Evolutionary conservation across 306 rosid genomes (phyloP).

Genomic region (Cicer yamashitae): DNA sequence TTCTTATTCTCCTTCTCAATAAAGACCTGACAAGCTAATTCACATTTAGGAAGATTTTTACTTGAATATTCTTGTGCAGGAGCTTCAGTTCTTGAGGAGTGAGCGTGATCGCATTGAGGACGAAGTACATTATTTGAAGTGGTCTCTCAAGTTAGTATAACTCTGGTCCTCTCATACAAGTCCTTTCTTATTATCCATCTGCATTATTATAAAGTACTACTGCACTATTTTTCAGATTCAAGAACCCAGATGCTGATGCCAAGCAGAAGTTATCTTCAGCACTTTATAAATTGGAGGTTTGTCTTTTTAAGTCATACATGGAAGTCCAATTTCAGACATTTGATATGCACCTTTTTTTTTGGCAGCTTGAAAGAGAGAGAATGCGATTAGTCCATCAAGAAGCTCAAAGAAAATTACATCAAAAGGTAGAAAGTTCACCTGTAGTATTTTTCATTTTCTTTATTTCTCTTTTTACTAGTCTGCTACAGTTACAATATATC

Average conservation of each 20-base stretch:
- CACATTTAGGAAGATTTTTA: conserved; percentile 22
- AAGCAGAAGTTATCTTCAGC: conserved; percentile 57
- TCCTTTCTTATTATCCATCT: conserved; percentile 21
- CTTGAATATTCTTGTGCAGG: conserved; percentile 56
- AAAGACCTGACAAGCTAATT: conserved; percentile 16
- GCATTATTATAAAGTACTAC: conserved; percentile 30
- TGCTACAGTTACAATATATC: conserved; percentile 10
- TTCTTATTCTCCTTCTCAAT: conserved; percentile 20
- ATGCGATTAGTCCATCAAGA: conserved; percentile 77
- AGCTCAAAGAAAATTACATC: conserved; percentile 77
- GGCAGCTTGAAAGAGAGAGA: conserved; percentile 64
- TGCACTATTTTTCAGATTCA: conserved; percentile 59
- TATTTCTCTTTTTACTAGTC: not conserved
- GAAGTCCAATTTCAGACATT: conserved; percentile 23
- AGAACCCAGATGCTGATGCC: conserved; percentile 56
- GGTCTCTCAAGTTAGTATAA: conserved; percentile 77
- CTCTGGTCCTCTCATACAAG: conserved; percentile 29
- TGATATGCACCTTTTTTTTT: conserved; percentile 33
- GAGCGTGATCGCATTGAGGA: conserved; percentile 86
- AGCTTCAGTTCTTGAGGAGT: conserved; percentile 76
- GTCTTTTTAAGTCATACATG: conserved; percentile 41
- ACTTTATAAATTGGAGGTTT: conserved; percentile 70
- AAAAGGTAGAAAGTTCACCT: conserved; percentile 59
- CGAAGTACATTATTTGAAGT: conserved; percentile 79
- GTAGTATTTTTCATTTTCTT: conserved; percentile 7